A percentile compares a stretch with the other conserved stretches of the same genome.
Conservation (phyloP, 1,139 yeast species). For the Lodderomyces margitis region DNA sequence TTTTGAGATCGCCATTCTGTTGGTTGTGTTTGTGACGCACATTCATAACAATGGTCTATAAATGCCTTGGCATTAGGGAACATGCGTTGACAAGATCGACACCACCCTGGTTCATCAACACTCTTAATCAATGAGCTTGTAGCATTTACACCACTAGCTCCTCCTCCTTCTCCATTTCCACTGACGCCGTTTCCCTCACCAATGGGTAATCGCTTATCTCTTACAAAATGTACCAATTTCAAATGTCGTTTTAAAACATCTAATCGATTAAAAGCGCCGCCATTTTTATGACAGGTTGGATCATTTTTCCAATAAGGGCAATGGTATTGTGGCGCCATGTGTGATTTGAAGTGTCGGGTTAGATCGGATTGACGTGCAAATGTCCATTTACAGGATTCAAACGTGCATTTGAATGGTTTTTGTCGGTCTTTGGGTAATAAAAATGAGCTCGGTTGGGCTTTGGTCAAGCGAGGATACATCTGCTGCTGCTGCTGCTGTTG, state of each 20-base stretch:
- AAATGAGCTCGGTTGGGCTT: no score
- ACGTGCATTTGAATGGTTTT: conserved; percentile 44
- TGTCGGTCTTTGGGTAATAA: conserved; percentile 2
- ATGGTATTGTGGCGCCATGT: conserved; percentile 59
- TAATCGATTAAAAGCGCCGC: conserved; percentile 66
- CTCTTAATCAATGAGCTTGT: not conserved
- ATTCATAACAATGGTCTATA: conserved; percentile 63
- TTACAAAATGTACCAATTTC: conserved; percentile 62
- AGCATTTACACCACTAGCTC: not conserved
- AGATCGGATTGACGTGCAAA: conserved; percentile 67
- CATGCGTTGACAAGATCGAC: conserved; percentile 58
- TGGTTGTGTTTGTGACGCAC: conserved; percentile 44
- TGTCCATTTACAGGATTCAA: conserved; percentile 61
- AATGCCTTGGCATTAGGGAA: conserved; percentile 58
- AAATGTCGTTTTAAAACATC: conserved; percentile 73
- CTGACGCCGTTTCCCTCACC: conserved; percentile 10
- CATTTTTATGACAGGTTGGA: conserved; percentile 69
- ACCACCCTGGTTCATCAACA: conserved; percentile 59
- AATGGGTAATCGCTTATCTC: conserved; percentile 34
- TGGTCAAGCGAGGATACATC: no score
- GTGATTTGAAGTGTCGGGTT: conserved; percentile 63
- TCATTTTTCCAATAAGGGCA: conserved; percentile 72
- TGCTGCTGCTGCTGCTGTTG: conserved; percentile 1
- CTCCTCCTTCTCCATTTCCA: conserved; percentile 2
- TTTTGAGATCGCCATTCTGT: conserved; percentile 23